phyloP scores from a whole-genome alignment of 257 asterid genomes.

The Oldenlandia corymbosa region DNA sequence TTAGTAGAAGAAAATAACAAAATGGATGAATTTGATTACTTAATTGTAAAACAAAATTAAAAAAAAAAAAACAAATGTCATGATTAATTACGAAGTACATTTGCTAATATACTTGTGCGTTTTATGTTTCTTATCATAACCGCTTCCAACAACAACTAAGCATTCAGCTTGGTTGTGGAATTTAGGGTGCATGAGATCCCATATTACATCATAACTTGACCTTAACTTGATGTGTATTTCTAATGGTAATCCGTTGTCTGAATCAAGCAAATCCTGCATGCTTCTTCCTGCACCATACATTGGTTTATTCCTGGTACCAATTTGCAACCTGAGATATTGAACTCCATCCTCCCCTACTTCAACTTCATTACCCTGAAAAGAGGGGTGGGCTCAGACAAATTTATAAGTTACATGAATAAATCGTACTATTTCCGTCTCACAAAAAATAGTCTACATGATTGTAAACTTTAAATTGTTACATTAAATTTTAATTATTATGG shows the following conservation, averaged over 20 bases:
- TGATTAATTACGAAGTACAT: too few species aligned
- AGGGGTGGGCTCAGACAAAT: too few species aligned
- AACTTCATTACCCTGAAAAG: slow-evolving; percentile 35
- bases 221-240: slow-evolving; percentile 31
- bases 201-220: slow-evolving; percentile 52
- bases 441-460: too few species aligned
- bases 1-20: too few species aligned
- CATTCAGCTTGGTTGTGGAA: slow-evolving; percentile 53
- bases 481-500: too few species aligned
- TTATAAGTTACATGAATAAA: too few species aligned
- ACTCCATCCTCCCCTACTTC: slow-evolving; percentile 35
- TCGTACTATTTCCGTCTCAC: too few species aligned
- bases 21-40: too few species aligned
- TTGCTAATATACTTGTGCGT: slow-evolving; percentile 51
- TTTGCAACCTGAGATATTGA: slow-evolving; percentile 29
- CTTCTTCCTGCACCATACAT: slow-evolving; percentile 79
- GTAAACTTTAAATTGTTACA: too few species aligned
- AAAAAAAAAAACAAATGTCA: too few species aligned
- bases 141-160: slow-evolving; percentile 24
- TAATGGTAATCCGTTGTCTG: slow-evolving; percentile 53
- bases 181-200: slow-evolving; percentile 47
- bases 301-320: slow-evolving; percentile 57
- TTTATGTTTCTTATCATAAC: slow-evolving; percentile 43
- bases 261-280: slow-evolving; percentile 67
- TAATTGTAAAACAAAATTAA: too few species aligned